Evolutionary conservation across 2,329 filamentous ascomycete genomes (phyloP).

Genomic region (Elsinoe australis): DNA sequence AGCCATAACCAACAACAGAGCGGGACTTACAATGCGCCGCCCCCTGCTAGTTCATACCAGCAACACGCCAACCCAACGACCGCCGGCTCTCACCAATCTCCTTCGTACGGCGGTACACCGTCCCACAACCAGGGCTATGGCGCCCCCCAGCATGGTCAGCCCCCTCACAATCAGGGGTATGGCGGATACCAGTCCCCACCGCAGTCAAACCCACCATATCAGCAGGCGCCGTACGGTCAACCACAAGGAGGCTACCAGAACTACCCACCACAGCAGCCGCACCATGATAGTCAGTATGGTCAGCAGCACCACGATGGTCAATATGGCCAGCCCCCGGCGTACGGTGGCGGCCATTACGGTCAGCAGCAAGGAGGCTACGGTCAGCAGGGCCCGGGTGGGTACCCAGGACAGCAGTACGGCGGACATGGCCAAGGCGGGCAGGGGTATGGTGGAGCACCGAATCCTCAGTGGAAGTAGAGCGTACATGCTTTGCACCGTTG

Average conservation of each 20-base stretch:
- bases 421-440: conserved; percentile 9
- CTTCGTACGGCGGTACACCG: conserved; percentile 19
- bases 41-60: conserved; percentile 32
- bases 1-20: conserved; percentile 26
- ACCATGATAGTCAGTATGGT: no score
- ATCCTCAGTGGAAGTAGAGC: conserved; percentile 5
- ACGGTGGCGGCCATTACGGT: conserved; percentile 13
- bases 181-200: conserved; percentile 18
- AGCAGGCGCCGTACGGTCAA: conserved; percentile 99
- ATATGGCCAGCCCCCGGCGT: conserved; percentile 4
- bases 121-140: conserved; percentile 18
- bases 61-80: conserved; percentile 23
- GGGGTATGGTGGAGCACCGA: conserved; percentile 1
- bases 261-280: conserved; percentile 4
- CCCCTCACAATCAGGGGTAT: conserved; percentile 22
- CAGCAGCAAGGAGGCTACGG: conserved; percentile 15
- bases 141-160: conserved; percentile 22
- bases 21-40: conserved; percentile 32
- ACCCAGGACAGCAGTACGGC: conserved; percentile 16
- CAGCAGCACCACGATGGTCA: conserved; percentile 4
- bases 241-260: conserved; percentile 49
- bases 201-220: conserved; percentile 22
- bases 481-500: no score
- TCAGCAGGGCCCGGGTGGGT: conserved; percentile 15
- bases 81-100: conserved; percentile 22